Base-by-base conservation (phyloP, 345 rosid genomes). In the Trapa incisa region DNA sequence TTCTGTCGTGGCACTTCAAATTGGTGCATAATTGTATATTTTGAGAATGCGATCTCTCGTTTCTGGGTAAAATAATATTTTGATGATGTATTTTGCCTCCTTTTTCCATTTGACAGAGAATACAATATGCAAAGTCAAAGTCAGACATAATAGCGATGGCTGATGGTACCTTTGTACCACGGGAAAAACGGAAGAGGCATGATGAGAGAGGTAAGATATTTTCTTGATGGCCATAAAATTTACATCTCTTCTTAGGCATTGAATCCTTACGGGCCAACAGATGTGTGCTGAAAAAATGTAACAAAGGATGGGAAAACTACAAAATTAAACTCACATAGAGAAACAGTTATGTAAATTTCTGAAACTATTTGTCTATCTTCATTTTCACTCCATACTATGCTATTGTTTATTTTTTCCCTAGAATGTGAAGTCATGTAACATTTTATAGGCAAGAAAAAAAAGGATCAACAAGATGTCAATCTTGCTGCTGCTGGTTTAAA, bases 101-200 rank as follows among this genome's bases (percentile, higher is more conserved):
- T 4, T 36, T 67, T 47, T 48, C 41, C 17, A 67, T 47, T 45
- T 67, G 61, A 65, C 82, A 94, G 99, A 91, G 96, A 79, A 87
- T 95, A 78, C 96, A 87, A 72, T 91, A 74, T 80, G 97, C 97
- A 35, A 91, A 91, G 80, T 80, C 96, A 4, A 95, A 95, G 74
- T 91, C 97, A 58, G 99, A 95, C 80, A 75, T 91, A 67, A 70
- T 95, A 69, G 87, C 99, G 57, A 95, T 87, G 80, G 96, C 97
- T 5, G 97, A 95, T 82, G 99, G 99, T 62, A 87, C 96, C 2
- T 95, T 95, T 84, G 96, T 87, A 75, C 97, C 96, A 37, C 86
- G 96, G 36, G 97, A 95, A 83, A 95, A 92, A 66, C 71, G 96
- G 58, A 95, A 91, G 87, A 86, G 88, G 74, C 96, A 87, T 4